phyloP scores from a whole-genome alignment of 164 flowering plant species.

The Umbilicus rupestris region DNA sequence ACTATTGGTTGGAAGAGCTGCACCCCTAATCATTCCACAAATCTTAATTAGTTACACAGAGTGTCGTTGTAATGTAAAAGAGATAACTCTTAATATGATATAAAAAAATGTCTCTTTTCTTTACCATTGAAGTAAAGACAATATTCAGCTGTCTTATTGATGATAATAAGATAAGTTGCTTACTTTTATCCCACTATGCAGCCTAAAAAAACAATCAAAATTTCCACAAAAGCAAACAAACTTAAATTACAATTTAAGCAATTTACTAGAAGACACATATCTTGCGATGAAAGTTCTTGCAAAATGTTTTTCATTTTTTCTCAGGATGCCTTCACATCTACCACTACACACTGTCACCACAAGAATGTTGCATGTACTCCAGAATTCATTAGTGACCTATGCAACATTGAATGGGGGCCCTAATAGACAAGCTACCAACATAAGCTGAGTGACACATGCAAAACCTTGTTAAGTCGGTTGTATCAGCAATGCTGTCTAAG shows the following conservation, averaged over 20 bases:
- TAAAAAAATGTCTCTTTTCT: no score
- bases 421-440: neutral
- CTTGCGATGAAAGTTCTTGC: neutral
- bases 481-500: no score
- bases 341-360: neutral
- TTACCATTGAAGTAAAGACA: neutral
- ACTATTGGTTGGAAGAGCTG: slow-evolving; percentile 90
- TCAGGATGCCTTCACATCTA: neutral
- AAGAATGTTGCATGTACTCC: neutral
- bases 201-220: no score
- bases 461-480: no score
- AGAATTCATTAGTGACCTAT: neutral
- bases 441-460: no score
- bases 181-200: neutral
- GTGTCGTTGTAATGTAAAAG: neutral
- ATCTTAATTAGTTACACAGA: neutral
- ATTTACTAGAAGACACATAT: neutral
- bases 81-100: neutral
- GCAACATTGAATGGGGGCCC: neutral
- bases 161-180: no score
- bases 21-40: slow-evolving; percentile 60
- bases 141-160: no score
- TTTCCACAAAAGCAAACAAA: no score
- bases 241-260: neutral
- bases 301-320: neutral